Evolutionary conservation across 225 moss, liverwort and hornwort species (phyloP).

Genomic region (Climacium dendroides): DNA sequence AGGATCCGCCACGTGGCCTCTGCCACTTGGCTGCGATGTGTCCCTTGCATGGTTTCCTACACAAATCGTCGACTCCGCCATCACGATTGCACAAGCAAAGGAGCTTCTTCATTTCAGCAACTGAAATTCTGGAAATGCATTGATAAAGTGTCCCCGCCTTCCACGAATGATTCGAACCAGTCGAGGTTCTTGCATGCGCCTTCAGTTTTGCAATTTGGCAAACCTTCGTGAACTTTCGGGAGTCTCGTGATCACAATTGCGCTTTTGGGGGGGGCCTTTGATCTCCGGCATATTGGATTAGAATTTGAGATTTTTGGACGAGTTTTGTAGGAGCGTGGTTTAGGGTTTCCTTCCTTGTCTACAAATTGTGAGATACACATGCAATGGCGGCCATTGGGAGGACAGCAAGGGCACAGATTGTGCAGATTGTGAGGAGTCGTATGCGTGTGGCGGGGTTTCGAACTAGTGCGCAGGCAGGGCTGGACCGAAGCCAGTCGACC

Average conservation of each 20-base stretch:
- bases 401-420: neutral
- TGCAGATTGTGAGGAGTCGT: neutral
- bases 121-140: neutral
- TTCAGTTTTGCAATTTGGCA: neutral
- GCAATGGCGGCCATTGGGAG: constrained; percentile 8
- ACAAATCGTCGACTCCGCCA: neutral
- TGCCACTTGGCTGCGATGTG: neutral
- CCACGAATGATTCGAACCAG: neutral
- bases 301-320: neutral
- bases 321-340: neutral
- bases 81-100: neutral
- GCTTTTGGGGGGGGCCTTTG: no score
- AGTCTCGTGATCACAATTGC: neutral
- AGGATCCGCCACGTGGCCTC: neutral
- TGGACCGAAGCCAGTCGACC: neutral
- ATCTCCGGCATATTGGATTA: neutral
- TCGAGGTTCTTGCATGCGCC: neutral
- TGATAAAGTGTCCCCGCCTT: neutral
- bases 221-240: neutral
- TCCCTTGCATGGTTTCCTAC: neutral
- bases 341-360: neutral
- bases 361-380: neutral
- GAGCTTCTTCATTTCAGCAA: neutral
- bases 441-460: neutral
- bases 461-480: neutral